A percentile compares a stretch with the other conserved stretches of the same genome.
Conservation (phyloP, 345 rosid species). For the Balakata baccata region DNA sequence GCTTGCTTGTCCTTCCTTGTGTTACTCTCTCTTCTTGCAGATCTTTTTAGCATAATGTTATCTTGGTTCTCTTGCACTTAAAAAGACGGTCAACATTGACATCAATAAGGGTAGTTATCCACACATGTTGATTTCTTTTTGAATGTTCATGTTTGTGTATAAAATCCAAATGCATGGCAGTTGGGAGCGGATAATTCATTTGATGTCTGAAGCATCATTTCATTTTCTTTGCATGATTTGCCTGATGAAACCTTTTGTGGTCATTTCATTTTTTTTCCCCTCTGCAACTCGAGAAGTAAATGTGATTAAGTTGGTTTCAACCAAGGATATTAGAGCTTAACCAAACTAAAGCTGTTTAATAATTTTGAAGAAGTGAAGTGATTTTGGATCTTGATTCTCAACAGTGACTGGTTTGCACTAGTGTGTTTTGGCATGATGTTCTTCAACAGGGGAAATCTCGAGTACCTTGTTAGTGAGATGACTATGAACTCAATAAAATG, state of each 20-base stretch:
- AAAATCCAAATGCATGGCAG: conserved; percentile 30
- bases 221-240: conserved; percentile 15
- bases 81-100: conserved; percentile 4
- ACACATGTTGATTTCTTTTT: conserved; percentile 9
- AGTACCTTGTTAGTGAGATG: too few species aligned
- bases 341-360: too few species aligned
- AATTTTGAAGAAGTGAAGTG: too few species aligned
- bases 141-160: conserved; percentile 15
- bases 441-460: too few species aligned
- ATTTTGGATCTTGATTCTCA: too few species aligned
- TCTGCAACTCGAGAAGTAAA: too few species aligned
- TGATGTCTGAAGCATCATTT: conserved; percentile 3
- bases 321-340: too few species aligned
- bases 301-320: too few species aligned
- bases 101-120: conserved; percentile 26
- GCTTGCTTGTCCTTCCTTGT: background rate
- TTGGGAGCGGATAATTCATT: conserved; percentile 17
- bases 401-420: too few species aligned
- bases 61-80: conserved; percentile 13
- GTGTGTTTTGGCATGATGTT: too few species aligned
- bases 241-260: background rate
- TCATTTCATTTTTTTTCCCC: too few species aligned
- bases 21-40: background rate
- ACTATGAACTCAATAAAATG: too few species aligned
- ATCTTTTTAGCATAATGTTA: conserved; percentile 16